Evolutionary conservation across 768 basidiomycete species (phyloP), one percentile per base, ranked within the genome.

Genomic region (Chlorophyllum brunneum): DNA sequence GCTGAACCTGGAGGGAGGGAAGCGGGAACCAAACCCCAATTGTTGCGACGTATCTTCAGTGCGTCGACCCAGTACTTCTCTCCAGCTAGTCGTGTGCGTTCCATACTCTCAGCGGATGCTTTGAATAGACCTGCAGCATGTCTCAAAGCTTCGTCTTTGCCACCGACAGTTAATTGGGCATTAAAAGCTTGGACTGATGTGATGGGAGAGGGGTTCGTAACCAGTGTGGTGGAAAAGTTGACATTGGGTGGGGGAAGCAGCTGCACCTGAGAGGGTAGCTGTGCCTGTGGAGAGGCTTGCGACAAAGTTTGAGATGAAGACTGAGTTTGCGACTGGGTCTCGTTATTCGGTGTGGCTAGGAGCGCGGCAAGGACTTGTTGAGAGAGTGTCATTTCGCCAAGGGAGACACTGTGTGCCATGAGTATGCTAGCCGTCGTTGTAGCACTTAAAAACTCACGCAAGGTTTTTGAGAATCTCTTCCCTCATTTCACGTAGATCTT

Each of bases 1-100:
- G 82, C 71, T 22, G 85, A 78, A 33, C 88, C 88, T 34, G 71
- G 69, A 11, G 87, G 89, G 33, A 91, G 74, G 20, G 90, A 89
- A 7, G 89, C 86, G 27, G 89, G 87, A 37, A 86, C 79, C 29
- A 93, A 69, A 11, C 85, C 78, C 91, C 91, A 93, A 58, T 93
- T 92, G 6, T 76, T 82, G 59, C 79, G 69, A 56, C 91, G 73
- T 39, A 88, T 83, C 62, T 81, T 86, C 40, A 93, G 72, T 3
- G 91, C 91, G 63, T 92, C 82, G 5, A 83, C 73, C 91, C 91
- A 93, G 59, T 92, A 92, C 54, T 73, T 81, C 62, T 91, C 88
- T 36, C 83, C 79, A 43, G 77, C 72, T 7, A 78, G 58, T 34
- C 83, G 73, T 18, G 80, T 73, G 43, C 79, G 71, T 60, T 90